Conservation (phyloP, 176 grass and related monocot species). For the Otatea glauca region DNA sequence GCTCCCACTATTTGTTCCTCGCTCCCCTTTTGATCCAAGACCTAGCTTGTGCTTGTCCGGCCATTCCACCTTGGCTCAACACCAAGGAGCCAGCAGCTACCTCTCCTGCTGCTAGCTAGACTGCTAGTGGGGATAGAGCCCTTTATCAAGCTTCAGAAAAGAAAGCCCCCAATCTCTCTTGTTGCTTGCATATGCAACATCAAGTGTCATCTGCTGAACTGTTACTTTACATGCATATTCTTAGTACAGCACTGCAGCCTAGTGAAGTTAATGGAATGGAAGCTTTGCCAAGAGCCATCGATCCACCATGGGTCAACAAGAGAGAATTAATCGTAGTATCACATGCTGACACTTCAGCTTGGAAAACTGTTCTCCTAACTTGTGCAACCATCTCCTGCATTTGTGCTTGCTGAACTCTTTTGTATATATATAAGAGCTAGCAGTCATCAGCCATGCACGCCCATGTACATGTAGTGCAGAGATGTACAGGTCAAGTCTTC, state of each 20-base stretch:
- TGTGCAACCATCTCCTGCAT: neutral
- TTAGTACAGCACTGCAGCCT: neutral
- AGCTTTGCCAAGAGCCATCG: neutral
- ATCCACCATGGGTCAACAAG: neutral
- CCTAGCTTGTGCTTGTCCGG: slow-evolving; percentile 29
- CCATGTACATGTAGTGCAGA: neutral
- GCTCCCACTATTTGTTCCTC: slow-evolving; percentile 74
- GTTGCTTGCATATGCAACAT: neutral
- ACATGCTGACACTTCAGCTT: neutral
- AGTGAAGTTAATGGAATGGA: neutral
- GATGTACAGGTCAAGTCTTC: neutral
- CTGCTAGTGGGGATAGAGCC: neutral
- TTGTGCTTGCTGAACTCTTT: slow-evolving; percentile 2
- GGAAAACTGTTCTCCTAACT: neutral
- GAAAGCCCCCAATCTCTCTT: neutral
- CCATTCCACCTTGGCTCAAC: slow-evolving; percentile 36
- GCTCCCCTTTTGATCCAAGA: slow-evolving; percentile 56
- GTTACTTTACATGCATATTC: neutral
- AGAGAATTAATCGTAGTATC: neutral
- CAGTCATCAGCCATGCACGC: neutral
- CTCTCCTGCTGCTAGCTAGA: slow-evolving; percentile 1
- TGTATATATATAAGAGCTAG: neutral
- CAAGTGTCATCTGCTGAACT: neutral
- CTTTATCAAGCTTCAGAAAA: slow-evolving; percentile 20
- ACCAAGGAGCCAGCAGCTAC: neutral